Evolutionary conservation across 2,329 filamentous ascomycete species (phyloP).

Genomic region (Sporothrix variecibatus): DNA sequence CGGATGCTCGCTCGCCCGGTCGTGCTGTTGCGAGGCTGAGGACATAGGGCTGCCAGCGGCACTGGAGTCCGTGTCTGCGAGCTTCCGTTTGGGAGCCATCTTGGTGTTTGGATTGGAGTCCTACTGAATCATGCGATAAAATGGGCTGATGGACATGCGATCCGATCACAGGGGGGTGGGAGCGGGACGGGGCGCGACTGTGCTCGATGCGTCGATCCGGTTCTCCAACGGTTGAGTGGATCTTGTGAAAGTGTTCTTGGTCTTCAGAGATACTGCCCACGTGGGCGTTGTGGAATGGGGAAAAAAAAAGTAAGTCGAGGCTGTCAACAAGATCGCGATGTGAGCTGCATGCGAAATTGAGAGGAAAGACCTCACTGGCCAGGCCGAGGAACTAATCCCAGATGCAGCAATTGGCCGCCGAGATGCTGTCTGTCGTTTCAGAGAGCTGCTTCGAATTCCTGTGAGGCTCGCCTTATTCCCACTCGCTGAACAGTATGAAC

Average conservation of each 20-base stretch:
- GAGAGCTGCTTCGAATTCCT: background rate
- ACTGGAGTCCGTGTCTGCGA: conserved; percentile 1
- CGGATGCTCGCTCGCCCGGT: background rate
- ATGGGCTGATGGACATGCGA: background rate
- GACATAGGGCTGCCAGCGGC: background rate
- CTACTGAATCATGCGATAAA: background rate
- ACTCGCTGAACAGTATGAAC: background rate
- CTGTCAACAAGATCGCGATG: background rate
- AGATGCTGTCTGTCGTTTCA: background rate
- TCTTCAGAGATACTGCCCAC: background rate
- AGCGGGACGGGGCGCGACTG: background rate
- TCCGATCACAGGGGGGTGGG: background rate
- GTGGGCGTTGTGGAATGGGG: background rate
- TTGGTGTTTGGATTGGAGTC: background rate
- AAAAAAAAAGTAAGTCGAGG: background rate
- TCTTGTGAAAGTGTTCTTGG: background rate
- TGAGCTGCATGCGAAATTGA: background rate
- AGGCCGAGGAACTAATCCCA: background rate
- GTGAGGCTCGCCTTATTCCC: too few relatives aligned
- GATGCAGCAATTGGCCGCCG: background rate
- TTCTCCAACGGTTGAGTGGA: background rate
- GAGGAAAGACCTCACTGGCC: background rate
- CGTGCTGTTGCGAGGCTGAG: background rate
- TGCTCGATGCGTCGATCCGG: background rate
- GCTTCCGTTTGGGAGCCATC: conserved; percentile 21